Percentiles rank a stretch among this genome's conserved stretches.
Evolutionary conservation across 108 stramenopile genomes (phyloP).

Genomic region (Skeletonema tropicum): DNA sequence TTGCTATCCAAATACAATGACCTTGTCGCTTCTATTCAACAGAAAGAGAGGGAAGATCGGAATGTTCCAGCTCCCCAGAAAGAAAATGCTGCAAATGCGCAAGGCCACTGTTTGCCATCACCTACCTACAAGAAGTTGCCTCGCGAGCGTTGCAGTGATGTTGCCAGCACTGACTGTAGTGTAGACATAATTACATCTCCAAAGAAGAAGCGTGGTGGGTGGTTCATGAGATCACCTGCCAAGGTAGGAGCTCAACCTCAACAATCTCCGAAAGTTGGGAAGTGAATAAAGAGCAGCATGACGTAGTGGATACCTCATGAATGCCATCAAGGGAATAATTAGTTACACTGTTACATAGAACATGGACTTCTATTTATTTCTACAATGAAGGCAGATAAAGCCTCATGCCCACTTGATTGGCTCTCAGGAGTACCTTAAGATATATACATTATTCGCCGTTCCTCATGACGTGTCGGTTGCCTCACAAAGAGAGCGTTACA

Average conservation of each 20-base stretch:
- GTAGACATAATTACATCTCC: conserved; percentile 25
- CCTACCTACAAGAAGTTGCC: conserved; percentile 38
- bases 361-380: conserved; percentile 22
- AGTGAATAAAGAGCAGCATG: conserved; percentile 2
- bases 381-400: too few species aligned
- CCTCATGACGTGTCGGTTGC: too few species aligned
- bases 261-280: conserved; percentile 14
- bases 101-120: neutral
- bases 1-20: conserved; percentile 41
- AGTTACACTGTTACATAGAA: too few species aligned
- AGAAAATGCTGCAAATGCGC: conserved; percentile 11
- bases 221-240: conserved; percentile 43
- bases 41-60: neutral
- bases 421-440: too few species aligned
- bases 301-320: neutral
- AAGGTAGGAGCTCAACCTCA: conserved; percentile 2
- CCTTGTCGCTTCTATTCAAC: conserved; percentile 14
- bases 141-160: conserved; percentile 39
- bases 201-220: conserved; percentile 26
- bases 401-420: too few species aligned
- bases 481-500: too few species aligned
- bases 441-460: too few species aligned
- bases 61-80: neutral
- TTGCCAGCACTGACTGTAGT: conserved; percentile 26
- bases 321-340: neutral